Evolutionary conservation across 2,329 filamentous ascomycete genomes (phyloP).

Genomic region (Parastagonospora avenae): DNA sequence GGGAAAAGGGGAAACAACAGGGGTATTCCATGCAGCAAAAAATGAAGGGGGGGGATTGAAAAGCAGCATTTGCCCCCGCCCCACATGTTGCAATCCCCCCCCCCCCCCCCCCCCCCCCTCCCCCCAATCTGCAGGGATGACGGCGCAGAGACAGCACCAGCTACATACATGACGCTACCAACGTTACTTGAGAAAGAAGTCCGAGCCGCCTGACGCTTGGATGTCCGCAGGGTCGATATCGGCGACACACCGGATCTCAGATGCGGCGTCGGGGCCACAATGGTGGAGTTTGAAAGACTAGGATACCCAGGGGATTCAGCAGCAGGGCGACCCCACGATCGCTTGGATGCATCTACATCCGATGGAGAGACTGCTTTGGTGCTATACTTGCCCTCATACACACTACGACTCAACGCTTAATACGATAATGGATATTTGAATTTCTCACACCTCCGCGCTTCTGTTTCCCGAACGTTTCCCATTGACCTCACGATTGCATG

Average conservation of each 20-base stretch:
- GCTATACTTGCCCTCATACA: neutral
- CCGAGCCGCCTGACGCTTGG: too few relatives aligned
- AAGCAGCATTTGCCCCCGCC: too few relatives aligned
- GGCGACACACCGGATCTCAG: neutral
- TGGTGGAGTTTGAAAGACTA: neutral
- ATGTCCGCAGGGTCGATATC: too few relatives aligned
- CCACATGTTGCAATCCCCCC: too few relatives aligned
- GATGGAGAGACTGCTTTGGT: neutral
- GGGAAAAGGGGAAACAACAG: too few relatives aligned
- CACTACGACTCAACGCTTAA: conserved; percentile 1
- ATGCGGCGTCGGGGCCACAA: neutral
- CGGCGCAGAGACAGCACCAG: neutral
- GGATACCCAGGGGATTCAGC: neutral
- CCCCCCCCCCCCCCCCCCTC: too few relatives aligned
- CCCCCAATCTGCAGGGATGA: conserved; percentile 8
- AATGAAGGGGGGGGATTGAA: too few relatives aligned
- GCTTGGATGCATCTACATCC: neutral
- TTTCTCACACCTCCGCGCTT: neutral
- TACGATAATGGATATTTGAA: conserved; percentile 5
- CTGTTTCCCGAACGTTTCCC: neutral
- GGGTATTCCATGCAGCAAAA: too few relatives aligned
- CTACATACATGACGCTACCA: too few relatives aligned
- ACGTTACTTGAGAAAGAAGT: too few relatives aligned
- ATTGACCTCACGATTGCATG: conserved; percentile 1
- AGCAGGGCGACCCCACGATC: neutral